Evolutionary conservation across 2,329 filamentous ascomycete species (phyloP), one percentile per base, ranked within the genome.

Genomic region (Thelonectria blattea): DNA sequence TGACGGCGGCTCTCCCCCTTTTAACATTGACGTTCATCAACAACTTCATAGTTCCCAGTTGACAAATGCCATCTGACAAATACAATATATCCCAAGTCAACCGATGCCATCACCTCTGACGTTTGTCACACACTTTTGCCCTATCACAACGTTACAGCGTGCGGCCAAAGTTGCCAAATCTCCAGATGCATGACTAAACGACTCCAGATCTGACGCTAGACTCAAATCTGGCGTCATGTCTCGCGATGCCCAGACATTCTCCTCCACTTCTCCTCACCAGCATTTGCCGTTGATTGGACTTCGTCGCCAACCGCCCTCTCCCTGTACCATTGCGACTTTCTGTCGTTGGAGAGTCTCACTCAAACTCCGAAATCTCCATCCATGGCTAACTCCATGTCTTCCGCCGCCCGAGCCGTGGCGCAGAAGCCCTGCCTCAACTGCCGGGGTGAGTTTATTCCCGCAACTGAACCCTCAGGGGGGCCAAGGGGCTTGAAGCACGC

Each of bases 391-490:
- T 30, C 22, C 22, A 24, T 24, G 5, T 11, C 15, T 43, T 27
- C 27, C 17, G 6, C 24, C 11, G 17, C 7, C 12, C 9, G 15
- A 41, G 27, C 20, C 30, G 39, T 54, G 17, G 56, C 46, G 17
- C 45, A 30, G 30, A 55, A 60, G 18, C 57, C 57, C 18, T 60
- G 52, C 46, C 32, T 24, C 7, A 60, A 56, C 46, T 60, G 57
- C 57, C 47, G 47, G 41, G 49, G 52, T 50, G 34, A 47, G 47
- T 51, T 22, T 22, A 32, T 47, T 22, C 17, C 47, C 41, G 34
- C 20, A 15, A 2, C 5, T 7, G 39, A n/a, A 3, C 14, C 10
- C 27, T 30, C 27, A 24, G 22, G 22, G 22, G 22, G 22, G 5
- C 27, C 27, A 30, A 24, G 22, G 7, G n/a, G n/a, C n/a, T 7